Base-by-base conservation (phyloP, 495 filamentous ascomycete genomes). In the Neurospora sp. region DNA sequence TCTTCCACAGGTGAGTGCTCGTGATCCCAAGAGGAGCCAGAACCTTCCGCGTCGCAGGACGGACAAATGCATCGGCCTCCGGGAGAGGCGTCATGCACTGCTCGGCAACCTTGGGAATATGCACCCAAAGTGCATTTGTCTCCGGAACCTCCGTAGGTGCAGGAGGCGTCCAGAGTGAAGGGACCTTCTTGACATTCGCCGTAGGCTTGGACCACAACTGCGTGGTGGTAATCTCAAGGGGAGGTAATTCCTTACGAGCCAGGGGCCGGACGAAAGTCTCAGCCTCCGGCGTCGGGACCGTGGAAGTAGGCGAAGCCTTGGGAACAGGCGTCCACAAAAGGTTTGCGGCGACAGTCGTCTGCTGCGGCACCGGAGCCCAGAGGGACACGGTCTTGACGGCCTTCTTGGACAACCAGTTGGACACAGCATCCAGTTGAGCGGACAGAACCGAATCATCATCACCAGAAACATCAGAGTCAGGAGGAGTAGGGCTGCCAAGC, bases 401-500 rank as follows among this genome's bases (percentile, higher is more conserved):
- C 37, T 62, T 62, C 20, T 71, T 69, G 12, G 70, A n/a, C 12
- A 44, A 49, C 23, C 70, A 72, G 16, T 62, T 49, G 3, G 74
- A 69, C n/a, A 35, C 69, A 23, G 82, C 79, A 54, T 74, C 80
- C 11, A 78, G 78, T 37, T 80, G 75, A 14, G 81, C 78, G 0
- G 78, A 79, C 44, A 70, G 12, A 70, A 69, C 39, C 9, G 69
- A 69, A 9, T 71, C 76, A 10, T 79, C 79, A 39, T 75, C 76
- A 20, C 78, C 81, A 35, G 84, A 83, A 44, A 79, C 77, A 23
- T 83, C 79, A 7, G 83, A 85, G 44, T 86, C 83, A 1, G 85
- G 86, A 54, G 86, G 87, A 69, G 84, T 88, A 7, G 86, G 85
- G 72, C 84, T 88, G 31, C 85, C 84, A 0, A 87, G 72, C 70